Evolutionary conservation across 345 rosid species (phyloP).

Genomic region (Eucalyptus sp.): DNA sequence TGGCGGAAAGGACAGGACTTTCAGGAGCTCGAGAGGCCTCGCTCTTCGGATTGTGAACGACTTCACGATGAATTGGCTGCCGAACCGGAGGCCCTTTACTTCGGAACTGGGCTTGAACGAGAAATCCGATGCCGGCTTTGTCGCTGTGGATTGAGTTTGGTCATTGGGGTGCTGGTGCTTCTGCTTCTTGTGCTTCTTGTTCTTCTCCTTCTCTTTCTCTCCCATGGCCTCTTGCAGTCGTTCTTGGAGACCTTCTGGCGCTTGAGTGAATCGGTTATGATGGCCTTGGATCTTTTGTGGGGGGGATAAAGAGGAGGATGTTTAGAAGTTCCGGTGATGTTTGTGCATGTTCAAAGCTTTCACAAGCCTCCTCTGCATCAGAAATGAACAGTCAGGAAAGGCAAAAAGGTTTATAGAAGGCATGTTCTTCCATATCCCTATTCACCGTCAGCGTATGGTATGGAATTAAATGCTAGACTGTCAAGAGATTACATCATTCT

Average conservation of each 20-base stretch:
- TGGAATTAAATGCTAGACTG: not conserved
- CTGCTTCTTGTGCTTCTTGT: constrained; percentile 59
- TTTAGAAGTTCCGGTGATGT: not conserved
- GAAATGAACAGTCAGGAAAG: not conserved
- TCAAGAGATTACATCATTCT: not conserved
- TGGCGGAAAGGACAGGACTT: constrained; percentile 63
- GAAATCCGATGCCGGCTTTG: constrained; percentile 14
- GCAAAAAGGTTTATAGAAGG: not conserved
- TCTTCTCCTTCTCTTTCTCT: constrained; percentile 35
- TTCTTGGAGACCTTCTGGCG: not conserved
- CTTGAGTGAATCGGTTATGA: not conserved
- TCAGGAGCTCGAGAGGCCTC: constrained; percentile 66
- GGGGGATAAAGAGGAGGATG: not conserved
- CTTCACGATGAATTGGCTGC: constrained; percentile 83
- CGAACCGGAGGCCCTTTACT: constrained; percentile 81
- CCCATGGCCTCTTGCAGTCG: not conserved
- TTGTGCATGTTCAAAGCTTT: not conserved
- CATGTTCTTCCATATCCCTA: not conserved
- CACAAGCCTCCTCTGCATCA: not conserved
- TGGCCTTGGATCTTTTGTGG: not conserved
- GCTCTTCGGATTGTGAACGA: constrained; percentile 91
- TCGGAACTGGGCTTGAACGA: constrained; percentile 71
- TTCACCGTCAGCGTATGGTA: not conserved
- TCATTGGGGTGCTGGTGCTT: constrained; percentile 56
- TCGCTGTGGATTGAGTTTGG: not conserved